Evolutionary conservation across 2,329 filamentous ascomycete species (phyloP), one percentile per base, ranked within the genome.

Genomic region (Curvularia sp.): DNA sequence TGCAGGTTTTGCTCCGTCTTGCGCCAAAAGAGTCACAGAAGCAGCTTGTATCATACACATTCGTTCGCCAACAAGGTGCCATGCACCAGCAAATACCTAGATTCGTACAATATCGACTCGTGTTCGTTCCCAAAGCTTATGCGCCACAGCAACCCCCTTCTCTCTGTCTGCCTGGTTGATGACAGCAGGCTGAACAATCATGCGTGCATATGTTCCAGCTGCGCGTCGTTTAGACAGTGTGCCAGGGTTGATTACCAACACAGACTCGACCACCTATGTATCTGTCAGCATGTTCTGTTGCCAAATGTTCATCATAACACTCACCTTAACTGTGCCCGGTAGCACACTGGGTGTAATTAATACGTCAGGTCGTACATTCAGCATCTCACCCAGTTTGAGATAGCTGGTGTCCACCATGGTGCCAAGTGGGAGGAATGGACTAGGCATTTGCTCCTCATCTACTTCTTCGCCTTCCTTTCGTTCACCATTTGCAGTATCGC

Each of bases 181-280:
- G 5, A 77, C 77, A 13, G 89, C 86, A 1, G 91, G 88, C 63
- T 91, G 85, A 6, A 98, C 79, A 20, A 86, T 86, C 83, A 99
- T 85, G 50, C 89, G 88, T 0, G 92, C 91, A 75, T 90, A 98
- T 0, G 93, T 97, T 5, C 95, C 95, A 0, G 93, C 85, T 1
- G 89, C 93, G 58, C 88, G 88, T 56, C 91, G 87, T 79, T 96
- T 97, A 15, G 92, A 95, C 33, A 97, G 80, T 49, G 87, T 89
- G 5, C 95, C 94, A 0, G 95, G 94, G 75, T 99, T 99, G 71
- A 99, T 89, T 12, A 93, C 88, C 6, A 98, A 79, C 0, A 97
- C 93, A 66, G 89, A 92, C 71, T 97, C 92, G 10, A 98, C 88
- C 42, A 97, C 92, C 93, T 97, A 66, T 15, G 38, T 22, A 12